phyloP scores from a whole-genome alignment of 2,329 filamentous ascomycete genomes.

The Microdochium nivale region DNA sequence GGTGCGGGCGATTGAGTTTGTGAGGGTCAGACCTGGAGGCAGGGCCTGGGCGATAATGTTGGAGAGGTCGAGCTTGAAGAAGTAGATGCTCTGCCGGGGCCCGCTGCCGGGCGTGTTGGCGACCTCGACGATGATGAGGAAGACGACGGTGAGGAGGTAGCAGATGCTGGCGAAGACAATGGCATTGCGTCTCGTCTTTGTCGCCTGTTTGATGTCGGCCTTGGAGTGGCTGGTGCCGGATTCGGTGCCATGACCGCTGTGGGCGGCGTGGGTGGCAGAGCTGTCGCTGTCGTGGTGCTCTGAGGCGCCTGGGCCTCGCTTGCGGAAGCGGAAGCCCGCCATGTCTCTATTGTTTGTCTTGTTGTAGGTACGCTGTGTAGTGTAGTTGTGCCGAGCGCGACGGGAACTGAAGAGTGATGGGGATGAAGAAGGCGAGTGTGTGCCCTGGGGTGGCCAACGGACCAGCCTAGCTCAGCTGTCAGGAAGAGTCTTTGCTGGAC shows the following conservation, averaged over 20 bases:
- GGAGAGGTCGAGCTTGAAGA: conserved; percentile 75
- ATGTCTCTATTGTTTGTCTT: no score
- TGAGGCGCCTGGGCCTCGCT: not conserved
- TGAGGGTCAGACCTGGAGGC: conserved; percentile 58
- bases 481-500: no score
- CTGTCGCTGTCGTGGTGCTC: conserved; percentile 11
- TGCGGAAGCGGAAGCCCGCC: conserved; percentile 46
- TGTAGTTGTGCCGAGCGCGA: no score
- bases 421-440: no score
- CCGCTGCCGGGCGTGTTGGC: conserved; percentile 59
- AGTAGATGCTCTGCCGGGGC: conserved; percentile 65
- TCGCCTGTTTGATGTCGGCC: conserved; percentile 34
- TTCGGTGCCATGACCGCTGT: conserved; percentile 1
- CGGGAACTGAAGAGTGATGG: no score
- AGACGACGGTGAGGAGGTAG: conserved; percentile 68
- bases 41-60: conserved; percentile 69
- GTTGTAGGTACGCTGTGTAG: no score
- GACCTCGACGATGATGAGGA: conserved; percentile 71
- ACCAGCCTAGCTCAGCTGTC: no score
- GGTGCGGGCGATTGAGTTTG: conserved; percentile 81
- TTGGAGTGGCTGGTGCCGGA: conserved; percentile 1
- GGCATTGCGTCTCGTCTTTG: conserved; percentile 48
- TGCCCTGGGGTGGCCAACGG: no score
- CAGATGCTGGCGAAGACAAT: conserved; percentile 57
- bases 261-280: conserved; percentile 5